Evolutionary conservation across 179 eudicot species (phyloP).

Genomic region (Silene vulgaris): DNA sequence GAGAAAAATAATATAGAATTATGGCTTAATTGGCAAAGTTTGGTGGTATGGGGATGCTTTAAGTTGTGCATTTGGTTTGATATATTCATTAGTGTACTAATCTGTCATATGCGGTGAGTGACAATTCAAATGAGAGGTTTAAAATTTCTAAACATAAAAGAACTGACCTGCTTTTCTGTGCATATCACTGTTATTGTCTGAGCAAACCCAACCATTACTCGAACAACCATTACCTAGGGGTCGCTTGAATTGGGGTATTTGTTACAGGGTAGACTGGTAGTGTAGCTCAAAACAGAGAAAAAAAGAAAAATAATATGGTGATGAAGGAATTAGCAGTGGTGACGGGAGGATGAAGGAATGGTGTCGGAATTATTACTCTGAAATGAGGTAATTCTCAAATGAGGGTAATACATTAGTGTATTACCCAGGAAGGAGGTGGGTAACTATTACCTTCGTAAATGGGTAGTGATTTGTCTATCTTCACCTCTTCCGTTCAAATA

Average conservation of each 20-base stretch:
- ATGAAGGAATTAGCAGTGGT: neutral
- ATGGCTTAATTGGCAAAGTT: neutral
- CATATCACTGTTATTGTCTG: neutral
- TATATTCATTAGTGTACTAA: neutral
- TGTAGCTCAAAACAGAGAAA: neutral
- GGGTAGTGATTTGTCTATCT: neutral
- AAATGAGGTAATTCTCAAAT: no score
- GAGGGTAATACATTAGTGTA: neutral
- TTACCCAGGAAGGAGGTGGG: neutral
- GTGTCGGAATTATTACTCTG: neutral
- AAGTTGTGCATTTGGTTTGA: neutral
- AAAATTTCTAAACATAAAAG: neutral
- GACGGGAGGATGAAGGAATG: neutral
- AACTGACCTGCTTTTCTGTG: neutral
- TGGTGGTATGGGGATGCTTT: neutral
- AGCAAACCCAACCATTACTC: neutral
- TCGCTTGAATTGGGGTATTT: neutral
- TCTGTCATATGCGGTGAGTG: neutral
- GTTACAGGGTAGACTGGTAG: neutral
- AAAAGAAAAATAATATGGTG: neutral
- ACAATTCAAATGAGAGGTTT: neutral
- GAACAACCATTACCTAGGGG: neutral
- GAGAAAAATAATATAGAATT: neutral
- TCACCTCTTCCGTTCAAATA: neutral
- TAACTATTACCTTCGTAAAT: neutral